phyloP scores from a whole-genome alignment of 768 basidiomycete genomes.

The Mycena olivaceomarginata region DNA sequence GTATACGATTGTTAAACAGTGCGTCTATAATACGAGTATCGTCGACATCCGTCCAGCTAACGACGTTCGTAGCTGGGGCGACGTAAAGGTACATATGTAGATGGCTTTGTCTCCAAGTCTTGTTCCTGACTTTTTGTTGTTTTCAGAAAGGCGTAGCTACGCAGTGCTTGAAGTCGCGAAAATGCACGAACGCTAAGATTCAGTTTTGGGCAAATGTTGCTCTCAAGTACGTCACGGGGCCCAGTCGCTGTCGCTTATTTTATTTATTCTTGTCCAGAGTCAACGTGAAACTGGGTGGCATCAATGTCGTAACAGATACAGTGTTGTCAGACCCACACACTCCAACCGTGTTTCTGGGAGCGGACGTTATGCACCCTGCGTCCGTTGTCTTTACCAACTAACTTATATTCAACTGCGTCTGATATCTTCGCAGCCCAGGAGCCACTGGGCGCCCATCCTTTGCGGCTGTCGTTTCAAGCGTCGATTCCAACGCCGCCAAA shows the following conservation, averaged over 20 bases:
- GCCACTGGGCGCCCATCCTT: conserved; percentile 86
- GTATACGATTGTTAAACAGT: conserved; percentile 89
- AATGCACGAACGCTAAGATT: conserved; percentile 78
- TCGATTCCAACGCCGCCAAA: conserved; percentile 85
- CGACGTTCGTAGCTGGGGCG: conserved; percentile 75
- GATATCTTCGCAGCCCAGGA: conserved; percentile 81
- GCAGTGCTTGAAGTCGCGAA: conserved; percentile 83
- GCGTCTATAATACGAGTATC: conserved; percentile 49
- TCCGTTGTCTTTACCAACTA: conserved; percentile 11
- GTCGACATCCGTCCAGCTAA: not conserved
- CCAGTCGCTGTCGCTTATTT: not conserved
- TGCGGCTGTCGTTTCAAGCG: conserved; percentile 86
- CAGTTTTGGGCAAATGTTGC: conserved; percentile 91
- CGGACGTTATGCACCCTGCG: conserved; percentile 53
- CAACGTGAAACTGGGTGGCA: conserved; percentile 90
- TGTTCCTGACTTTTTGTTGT: not conserved
- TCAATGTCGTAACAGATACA: conserved; percentile 84
- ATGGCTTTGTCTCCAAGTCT: not conserved
- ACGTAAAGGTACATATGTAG: conserved; percentile 66
- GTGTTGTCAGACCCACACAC: conserved; percentile 80
- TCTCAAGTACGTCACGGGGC: conserved; percentile 75
- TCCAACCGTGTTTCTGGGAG: conserved; percentile 89
- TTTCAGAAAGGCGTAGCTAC: conserved; percentile 84
- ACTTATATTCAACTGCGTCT: conserved; percentile 67
- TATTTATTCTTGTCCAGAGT: conserved; percentile 65